A percentile compares a stretch with the other conserved stretches of the same genome.
Evolutionary conservation across 495 filamentous ascomycete species (phyloP).

Genomic region (Letharia columbiana): DNA sequence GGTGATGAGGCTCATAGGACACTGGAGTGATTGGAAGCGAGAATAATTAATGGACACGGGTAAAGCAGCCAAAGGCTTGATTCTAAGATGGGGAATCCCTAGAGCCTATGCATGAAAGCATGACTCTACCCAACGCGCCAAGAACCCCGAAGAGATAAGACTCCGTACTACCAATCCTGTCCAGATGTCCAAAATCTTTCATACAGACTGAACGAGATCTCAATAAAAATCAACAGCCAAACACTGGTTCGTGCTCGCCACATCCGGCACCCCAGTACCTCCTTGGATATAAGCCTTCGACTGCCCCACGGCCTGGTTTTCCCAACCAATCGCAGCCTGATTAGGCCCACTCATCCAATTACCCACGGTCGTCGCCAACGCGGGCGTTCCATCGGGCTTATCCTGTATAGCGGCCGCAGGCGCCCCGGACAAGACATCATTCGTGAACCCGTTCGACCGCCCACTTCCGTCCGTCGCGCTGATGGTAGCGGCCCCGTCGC

Average conservation of each 20-base stretch:
- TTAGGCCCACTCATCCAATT: neutral
- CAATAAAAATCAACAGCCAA: neutral
- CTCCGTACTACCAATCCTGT: too few species aligned
- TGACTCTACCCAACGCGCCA: too few species aligned
- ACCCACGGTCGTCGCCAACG: neutral
- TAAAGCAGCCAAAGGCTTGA: neutral
- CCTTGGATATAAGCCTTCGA: neutral
- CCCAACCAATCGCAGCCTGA: neutral
- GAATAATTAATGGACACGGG: neutral
- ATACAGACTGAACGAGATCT: neutral
- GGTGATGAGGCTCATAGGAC: too few species aligned
- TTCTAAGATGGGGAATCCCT: neutral
- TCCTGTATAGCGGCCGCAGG: neutral
- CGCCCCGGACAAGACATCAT: neutral
- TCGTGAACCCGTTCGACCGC: neutral
- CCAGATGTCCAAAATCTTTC: neutral
- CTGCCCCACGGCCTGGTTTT: neutral
- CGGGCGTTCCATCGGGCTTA: neutral
- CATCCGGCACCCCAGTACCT: neutral
- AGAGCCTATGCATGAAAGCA: neutral
- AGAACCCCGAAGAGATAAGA: too few species aligned
- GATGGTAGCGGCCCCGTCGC: neutral
- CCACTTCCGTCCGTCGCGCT: neutral
- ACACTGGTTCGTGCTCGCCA: neutral
- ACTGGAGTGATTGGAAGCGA: too few species aligned